Evolutionary conservation across 345 rosid species (phyloP), one percentile per base, ranked within the genome.

Genomic region (Chamaenerion angustifolium): DNA sequence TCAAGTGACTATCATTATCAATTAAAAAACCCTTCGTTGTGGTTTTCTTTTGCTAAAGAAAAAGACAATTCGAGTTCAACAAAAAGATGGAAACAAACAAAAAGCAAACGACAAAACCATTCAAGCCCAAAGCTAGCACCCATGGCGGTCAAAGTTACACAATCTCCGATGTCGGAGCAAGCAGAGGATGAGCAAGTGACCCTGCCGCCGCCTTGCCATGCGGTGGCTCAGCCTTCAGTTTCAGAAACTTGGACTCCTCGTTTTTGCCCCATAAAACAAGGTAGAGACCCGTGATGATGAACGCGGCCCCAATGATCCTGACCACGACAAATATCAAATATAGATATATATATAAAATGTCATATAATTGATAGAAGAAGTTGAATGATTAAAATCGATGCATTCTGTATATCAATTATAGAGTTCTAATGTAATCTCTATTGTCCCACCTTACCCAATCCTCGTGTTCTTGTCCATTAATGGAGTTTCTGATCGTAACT

Each of bases 221-320:
- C 27, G 71, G 63, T 49, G 73, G 43, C 13, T 51, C 37, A 10
- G 56, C 80, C 65, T 57, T 74, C 31, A 76, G 84, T 10, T 71
- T 43, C 25, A 71, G 71, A 46, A 90, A 75, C 70, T 80, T 92
- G 71, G 67, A 68, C 64, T 87, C 98, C 56, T 78, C 87, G 53
- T 70, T 92, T 63, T 87, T 92, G 12, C 98, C 98, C 81, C 85
- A 92, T 12, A 92, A 65, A 37, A 92, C 98, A 10, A 86, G 75
- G 79, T 86, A 92, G 46, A 92, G 62, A 35, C 98, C 98, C 8
- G 55, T 43, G 48, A 92, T 64, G 43, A 92, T 92, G 74, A 92
- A 23, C 45, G 62, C 83, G 12, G 98, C 98, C 49, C 98, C 98
- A 14, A 83, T 73, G 35, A 90, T 86, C 69, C 98, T 90, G 86